A percentile compares a stretch with the other conserved stretches of the same genome.
Conservation (phyloP, 768 basidiomycete species). For the Floccularia luteovirens region DNA sequence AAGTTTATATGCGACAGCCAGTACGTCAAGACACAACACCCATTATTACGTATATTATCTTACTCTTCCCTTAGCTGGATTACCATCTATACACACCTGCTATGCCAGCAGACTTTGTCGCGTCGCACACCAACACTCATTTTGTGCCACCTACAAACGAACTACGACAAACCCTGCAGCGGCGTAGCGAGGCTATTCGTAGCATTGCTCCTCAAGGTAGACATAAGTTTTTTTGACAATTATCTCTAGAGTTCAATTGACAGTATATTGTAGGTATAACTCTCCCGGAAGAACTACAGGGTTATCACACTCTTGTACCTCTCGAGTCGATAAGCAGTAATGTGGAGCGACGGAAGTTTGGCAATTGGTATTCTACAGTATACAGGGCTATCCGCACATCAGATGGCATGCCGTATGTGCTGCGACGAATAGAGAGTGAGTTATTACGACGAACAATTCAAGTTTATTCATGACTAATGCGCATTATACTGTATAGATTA, state of each 20-base stretch:
- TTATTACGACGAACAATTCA: conserved; percentile 7
- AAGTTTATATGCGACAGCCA: conserved; percentile 59
- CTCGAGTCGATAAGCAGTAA: conserved; percentile 46
- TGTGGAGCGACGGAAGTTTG: conserved; percentile 65
- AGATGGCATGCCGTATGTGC: conserved; percentile 71
- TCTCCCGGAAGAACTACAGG: conserved; percentile 82
- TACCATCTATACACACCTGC: conserved; percentile 87
- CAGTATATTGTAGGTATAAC: conserved; percentile 34
- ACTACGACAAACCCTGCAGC: conserved; percentile 36
- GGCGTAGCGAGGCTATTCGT: conserved; percentile 62
- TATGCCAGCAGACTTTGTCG: conserved; percentile 46
- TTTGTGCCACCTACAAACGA: conserved; percentile 54
- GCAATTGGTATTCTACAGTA: conserved; percentile 78
- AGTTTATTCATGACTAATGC: background rate
- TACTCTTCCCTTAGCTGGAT: conserved; percentile 50
- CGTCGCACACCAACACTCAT: conserved; percentile 42
- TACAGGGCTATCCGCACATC: conserved; percentile 74
- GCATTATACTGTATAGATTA: conserved; percentile 46
- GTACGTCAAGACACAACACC: conserved; percentile 24
- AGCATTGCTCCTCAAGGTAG: conserved; percentile 31
- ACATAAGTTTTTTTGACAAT: background rate
- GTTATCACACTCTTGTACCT: conserved; percentile 83
- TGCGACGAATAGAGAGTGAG: conserved; percentile 87
- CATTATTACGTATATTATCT: background rate
- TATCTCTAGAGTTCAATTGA: conserved; percentile 14